These are phyloP conservation scores for Alternaria brassicicola DNA, from an alignment of 2,329 filamentous ascomycete species.

Conservation along the genomic window DNA sequence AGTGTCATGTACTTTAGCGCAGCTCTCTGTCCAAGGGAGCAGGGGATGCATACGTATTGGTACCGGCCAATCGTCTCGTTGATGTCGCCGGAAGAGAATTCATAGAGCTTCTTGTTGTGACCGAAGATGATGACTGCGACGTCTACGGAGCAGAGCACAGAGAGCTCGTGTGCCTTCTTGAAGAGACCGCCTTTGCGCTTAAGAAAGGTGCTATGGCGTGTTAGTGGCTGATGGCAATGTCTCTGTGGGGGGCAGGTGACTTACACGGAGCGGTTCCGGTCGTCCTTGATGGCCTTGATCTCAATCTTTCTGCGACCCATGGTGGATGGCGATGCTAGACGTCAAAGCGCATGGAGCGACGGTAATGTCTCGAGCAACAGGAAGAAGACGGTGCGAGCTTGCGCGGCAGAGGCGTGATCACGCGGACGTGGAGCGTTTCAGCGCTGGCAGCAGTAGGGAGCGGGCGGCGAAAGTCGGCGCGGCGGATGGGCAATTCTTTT, in stretches of 20 bases:
- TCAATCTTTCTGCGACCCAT: conserved; percentile 99
- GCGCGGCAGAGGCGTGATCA: conserved; percentile 29
- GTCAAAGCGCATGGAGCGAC: conserved; percentile 39
- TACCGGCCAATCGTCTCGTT: conserved; percentile 86
- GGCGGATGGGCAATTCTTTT: conserved; percentile 13
- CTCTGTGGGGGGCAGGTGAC: conserved; percentile 45
- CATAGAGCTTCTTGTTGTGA: conserved; percentile 98
- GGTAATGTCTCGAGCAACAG: conserved; percentile 26
- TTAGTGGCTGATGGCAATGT: conserved; percentile 30
- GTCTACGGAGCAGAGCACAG: conserved; percentile 96
- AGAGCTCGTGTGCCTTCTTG: conserved; percentile 99
- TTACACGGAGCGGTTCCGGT: conserved; percentile 96
- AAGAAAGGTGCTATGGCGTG: conserved; percentile 79
- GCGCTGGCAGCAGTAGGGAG: conserved; percentile 18
- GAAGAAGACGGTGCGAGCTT: conserved; percentile 31
- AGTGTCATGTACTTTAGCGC: conserved; percentile 35
- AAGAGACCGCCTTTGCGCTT: conserved; percentile 99
- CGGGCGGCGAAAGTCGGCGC: conserved; percentile 33
- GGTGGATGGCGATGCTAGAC: conserved; percentile 27
- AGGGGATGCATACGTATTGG: conserved; percentile 74
- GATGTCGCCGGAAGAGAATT: conserved; percentile 95
- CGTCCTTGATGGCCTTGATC: conserved; percentile 99
- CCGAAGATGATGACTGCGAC: conserved; percentile 99
- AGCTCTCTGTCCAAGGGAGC: neutral
- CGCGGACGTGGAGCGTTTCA: conserved; percentile 35